phyloP scores from a whole-genome alignment of 208 protist species.

The Leishmania lainsoni region DNA sequence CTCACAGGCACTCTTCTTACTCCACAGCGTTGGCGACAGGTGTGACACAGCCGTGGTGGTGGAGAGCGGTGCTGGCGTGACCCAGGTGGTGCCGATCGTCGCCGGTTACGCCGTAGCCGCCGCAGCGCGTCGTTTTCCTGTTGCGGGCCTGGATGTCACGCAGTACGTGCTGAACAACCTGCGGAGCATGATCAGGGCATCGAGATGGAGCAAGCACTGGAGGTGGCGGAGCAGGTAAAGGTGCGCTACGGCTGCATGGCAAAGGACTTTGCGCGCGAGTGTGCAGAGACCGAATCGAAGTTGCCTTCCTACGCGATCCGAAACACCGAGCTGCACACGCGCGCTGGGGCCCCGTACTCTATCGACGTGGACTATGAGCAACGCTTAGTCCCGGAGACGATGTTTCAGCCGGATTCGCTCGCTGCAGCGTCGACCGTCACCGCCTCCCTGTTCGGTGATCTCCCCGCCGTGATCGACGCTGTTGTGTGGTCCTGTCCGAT shows the following conservation, averaged over 20 bases:
- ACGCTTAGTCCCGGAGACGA: slow-evolving; percentile 98
- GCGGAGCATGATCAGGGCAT: slow-evolving; percentile 89
- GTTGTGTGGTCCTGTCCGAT: slow-evolving; percentile 97
- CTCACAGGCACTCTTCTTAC: slow-evolving; percentile 96
- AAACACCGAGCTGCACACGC: slow-evolving; percentile 83
- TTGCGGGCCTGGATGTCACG: slow-evolving; percentile 97
- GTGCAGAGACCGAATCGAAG: slow-evolving; percentile 73
- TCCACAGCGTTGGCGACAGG: slow-evolving; percentile 77
- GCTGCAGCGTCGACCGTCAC: slow-evolving; percentile 66
- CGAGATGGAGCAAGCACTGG: slow-evolving; percentile 90
- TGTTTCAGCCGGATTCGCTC: slow-evolving; percentile 98
- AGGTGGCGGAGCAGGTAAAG: slow-evolving; percentile 95
- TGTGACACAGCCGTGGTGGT: slow-evolving; percentile 94
- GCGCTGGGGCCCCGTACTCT: slow-evolving; percentile 44
- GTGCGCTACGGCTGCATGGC: slow-evolving; percentile 94
- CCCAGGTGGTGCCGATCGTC: slow-evolving; percentile 97
- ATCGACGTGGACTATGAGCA: slow-evolving; percentile 97
- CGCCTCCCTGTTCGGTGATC: slow-evolving; percentile 30
- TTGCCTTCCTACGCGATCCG: slow-evolving; percentile 41
- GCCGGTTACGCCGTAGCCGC: slow-evolving; percentile 97
- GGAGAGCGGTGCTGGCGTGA: slow-evolving; percentile 98
- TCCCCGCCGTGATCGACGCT: slow-evolving; percentile 94
- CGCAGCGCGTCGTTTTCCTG: slow-evolving; percentile 96
- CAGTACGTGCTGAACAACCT: slow-evolving; percentile 94
- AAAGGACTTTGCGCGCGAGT: slow-evolving; percentile 91